phyloP scores from a whole-genome alignment of 2,329 filamentous ascomycete genomes.

The Paracoccidioides lutzii region DNA sequence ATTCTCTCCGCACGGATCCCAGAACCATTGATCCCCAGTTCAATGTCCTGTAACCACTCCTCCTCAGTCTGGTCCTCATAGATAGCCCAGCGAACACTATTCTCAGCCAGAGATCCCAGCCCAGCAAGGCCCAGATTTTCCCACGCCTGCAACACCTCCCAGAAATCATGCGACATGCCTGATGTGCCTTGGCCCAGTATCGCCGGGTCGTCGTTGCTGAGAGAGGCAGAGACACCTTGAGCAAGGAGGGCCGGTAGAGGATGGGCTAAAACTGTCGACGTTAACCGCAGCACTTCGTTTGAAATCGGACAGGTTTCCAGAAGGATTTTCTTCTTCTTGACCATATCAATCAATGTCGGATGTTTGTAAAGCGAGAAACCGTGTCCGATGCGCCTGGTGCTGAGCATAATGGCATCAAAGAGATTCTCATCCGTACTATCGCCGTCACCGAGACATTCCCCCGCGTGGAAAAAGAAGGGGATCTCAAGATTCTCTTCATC shows the following conservation, averaged over 20 bases:
- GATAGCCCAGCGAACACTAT: slow-evolving; percentile 78
- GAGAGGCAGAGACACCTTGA: slow-evolving; percentile 66
- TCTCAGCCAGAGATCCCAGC: slow-evolving; percentile 76
- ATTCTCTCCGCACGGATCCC: slow-evolving; percentile 59
- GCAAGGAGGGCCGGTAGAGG: slow-evolving; percentile 68
- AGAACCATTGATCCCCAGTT: slow-evolving; percentile 57
- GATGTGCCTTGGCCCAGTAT: slow-evolving; percentile 72
- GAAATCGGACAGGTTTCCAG: slow-evolving; percentile 84
- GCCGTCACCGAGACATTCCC: slow-evolving; percentile 73
- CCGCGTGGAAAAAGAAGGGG: slow-evolving; percentile 93
- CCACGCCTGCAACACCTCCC: slow-evolving; percentile 84
- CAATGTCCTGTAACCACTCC: slow-evolving; percentile 61
- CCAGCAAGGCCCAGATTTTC: slow-evolving; percentile 82
- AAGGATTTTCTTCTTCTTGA: slow-evolving; percentile 77
- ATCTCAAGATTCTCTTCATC: slow-evolving; percentile 64
- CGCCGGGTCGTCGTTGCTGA: slow-evolving; percentile 85
- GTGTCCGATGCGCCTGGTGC: slow-evolving; percentile 79
- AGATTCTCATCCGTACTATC: slow-evolving; percentile 71
- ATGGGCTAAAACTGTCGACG: slow-evolving; percentile 61
- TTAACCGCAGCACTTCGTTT: slow-evolving; percentile 78
- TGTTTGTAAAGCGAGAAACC: slow-evolving; percentile 85
- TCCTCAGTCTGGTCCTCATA: slow-evolving; percentile 65
- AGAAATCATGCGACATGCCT: slow-evolving; percentile 85
- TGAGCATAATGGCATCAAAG: slow-evolving; percentile 76
- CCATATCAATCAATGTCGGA: slow-evolving; percentile 73